Percentiles rank a stretch among this genome's conserved stretches.
These are phyloP conservation scores for Butyriboletus appendiculatus DNA, from an alignment of 1,284 basidiomycete species.

Conservation along the genomic window DNA sequence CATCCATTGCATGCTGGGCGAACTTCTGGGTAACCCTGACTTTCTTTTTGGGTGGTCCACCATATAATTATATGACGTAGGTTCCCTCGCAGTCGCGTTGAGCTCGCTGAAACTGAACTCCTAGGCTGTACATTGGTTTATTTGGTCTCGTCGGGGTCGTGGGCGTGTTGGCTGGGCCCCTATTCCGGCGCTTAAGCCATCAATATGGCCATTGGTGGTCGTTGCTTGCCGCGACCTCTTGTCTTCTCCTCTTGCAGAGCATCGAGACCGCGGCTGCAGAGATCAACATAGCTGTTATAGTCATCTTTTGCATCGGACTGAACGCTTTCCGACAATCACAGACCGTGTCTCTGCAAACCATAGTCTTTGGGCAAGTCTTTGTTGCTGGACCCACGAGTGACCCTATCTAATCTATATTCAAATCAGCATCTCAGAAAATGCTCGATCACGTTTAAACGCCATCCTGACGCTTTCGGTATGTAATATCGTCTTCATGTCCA, in stretches of 20 bases:
- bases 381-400: not conserved
- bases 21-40: conserved; percentile 74
- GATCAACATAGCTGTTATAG: conserved; percentile 55
- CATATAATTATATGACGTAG: conserved; percentile 65
- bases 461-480: conserved; percentile 57
- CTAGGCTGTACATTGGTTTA: conserved; percentile 64
- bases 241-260: conserved; percentile 44
- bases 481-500: not conserved
- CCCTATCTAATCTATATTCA: not conserved
- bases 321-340: conserved; percentile 47
- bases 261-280: conserved; percentile 60
- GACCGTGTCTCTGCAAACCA: conserved; percentile 40
- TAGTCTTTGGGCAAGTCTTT: conserved; percentile 39
- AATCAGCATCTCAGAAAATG: conserved; percentile 52
- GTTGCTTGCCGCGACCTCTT: conserved; percentile 48
- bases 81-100: conserved; percentile 20
- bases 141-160: conserved; percentile 70
- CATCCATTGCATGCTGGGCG: conserved; percentile 57
- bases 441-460: conserved; percentile 64
- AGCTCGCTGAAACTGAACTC: conserved; percentile 2
- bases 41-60: conserved; percentile 63
- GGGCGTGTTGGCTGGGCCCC: conserved; percentile 61
- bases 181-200: conserved; percentile 61
- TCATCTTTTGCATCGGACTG: conserved; percentile 43
- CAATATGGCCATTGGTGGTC: conserved; percentile 64